Conservation (phyloP, 257 asterid species). For the Solanum infundibuliforme region DNA sequence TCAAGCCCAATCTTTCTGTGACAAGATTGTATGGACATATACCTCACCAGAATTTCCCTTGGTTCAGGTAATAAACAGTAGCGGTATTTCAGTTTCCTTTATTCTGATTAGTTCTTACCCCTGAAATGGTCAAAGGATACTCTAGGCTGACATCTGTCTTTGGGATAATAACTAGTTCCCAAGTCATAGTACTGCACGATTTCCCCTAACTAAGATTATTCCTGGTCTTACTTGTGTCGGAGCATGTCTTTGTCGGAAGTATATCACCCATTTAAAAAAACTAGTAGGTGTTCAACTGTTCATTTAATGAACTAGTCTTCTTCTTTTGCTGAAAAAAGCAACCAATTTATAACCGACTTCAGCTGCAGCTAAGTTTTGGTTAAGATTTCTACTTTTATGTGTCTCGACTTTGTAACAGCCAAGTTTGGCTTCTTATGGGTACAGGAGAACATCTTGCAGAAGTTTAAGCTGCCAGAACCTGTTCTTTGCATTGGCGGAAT, state of each 20-base stretch:
- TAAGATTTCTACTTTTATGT: neutral
- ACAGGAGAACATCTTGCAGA: conserved; percentile 62
- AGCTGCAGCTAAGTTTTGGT: neutral
- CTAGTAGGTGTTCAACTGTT: neutral
- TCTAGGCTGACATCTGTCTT: neutral
- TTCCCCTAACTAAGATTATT: neutral
- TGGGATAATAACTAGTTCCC: neutral
- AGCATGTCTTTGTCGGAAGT: neutral
- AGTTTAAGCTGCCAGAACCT: conserved; percentile 65
- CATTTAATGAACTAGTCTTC: neutral
- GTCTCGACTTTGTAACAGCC: neutral
- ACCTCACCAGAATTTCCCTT: conserved; percentile 56
- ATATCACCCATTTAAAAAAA: neutral
- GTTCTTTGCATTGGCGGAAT: conserved; percentile 66
- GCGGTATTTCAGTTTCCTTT: neutral
- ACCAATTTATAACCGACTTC: neutral
- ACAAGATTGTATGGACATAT: conserved; percentile 51
- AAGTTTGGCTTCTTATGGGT: conserved; percentile 7
- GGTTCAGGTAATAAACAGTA: conserved; percentile 45
- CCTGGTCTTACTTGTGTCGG: neutral
- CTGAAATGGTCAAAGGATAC: neutral
- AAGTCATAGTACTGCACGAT: neutral
- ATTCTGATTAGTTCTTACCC: neutral
- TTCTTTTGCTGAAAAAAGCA: neutral
- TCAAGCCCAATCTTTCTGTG: conserved; percentile 20